Conservation (phyloP, 768 basidiomycete genomes). For the Tephrocybe sp. region DNA sequence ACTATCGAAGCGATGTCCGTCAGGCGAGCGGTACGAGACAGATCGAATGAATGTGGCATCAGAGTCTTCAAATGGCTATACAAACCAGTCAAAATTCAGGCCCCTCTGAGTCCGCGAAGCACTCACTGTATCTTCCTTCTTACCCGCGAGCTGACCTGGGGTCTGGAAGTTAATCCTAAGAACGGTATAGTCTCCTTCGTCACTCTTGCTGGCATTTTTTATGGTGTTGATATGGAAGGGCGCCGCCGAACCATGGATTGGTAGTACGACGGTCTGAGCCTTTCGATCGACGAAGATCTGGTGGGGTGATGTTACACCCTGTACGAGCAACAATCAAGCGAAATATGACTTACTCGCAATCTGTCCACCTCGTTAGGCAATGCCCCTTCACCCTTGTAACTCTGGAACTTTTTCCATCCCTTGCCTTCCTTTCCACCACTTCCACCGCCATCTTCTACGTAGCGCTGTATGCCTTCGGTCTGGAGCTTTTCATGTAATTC, state of each 20-base stretch:
- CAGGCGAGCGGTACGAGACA: constrained; percentile 88
- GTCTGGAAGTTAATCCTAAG: constrained; percentile 98
- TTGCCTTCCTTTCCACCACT: constrained; percentile 84
- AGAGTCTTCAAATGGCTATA: constrained; percentile 92
- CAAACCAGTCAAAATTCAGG: background rate
- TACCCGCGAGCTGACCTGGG: constrained; percentile 94
- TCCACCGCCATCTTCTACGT: constrained; percentile 78
- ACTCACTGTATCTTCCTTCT: constrained; percentile 94
- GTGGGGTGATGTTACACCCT: background rate
- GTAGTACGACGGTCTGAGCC: constrained; percentile 85
- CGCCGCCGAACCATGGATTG: constrained; percentile 93
- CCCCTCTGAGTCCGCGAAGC: background rate
- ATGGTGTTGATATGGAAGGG: constrained; percentile 99
- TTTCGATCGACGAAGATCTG: constrained; percentile 93
- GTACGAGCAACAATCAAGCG: background rate
- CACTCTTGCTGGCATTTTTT: constrained; percentile 96
- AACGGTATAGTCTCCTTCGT: constrained; percentile 93
- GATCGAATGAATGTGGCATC: constrained; percentile 96
- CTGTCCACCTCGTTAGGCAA: constrained; percentile 82
- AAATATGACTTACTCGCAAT: constrained; percentile 59
- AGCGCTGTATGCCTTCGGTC: constrained; percentile 77
- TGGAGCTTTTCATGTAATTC: constrained; percentile 80
- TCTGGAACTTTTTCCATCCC: constrained; percentile 93
- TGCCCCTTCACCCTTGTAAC: constrained; percentile 93
- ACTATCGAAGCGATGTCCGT: constrained; percentile 85